phyloP scores from a whole-genome alignment of 768 basidiomycete species.

The Rhizopogon vinicolor region DNA sequence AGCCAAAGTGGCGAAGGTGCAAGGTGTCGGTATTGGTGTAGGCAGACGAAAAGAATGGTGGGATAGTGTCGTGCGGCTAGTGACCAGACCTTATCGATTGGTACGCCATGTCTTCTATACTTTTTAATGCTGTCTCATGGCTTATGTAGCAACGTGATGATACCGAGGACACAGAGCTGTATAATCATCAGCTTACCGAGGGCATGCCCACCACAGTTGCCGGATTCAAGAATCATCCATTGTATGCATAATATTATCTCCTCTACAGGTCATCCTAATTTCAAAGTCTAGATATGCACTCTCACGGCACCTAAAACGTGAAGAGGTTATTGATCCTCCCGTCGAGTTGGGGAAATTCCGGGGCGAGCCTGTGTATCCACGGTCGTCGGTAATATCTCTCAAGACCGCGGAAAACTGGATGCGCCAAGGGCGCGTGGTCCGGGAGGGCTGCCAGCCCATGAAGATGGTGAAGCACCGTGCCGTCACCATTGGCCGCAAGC shows the following conservation, averaged over 20 bases:
- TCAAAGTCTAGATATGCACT: slow-evolving; percentile 66
- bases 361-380: slow-evolving; percentile 88
- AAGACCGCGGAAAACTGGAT: slow-evolving; percentile 96
- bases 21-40: slow-evolving; percentile 55
- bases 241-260: slow-evolving; percentile 40
- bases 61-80: slow-evolving; percentile 56
- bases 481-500: slow-evolving; percentile 70
- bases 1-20: slow-evolving; percentile 76
- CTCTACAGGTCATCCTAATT: slow-evolving; percentile 3
- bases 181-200: slow-evolving; percentile 71
- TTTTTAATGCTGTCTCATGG: slow-evolving; percentile 7
- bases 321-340: slow-evolving; percentile 78
- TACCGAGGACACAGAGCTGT: slow-evolving; percentile 86
- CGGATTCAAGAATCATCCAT: slow-evolving; percentile 94
- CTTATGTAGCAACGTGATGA: slow-evolving; percentile 80
- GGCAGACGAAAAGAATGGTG: slow-evolving; percentile 81
- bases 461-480: slow-evolving; percentile 87
- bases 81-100: slow-evolving; percentile 77
- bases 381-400: slow-evolving; percentile 76
- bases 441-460: slow-evolving; percentile 74
- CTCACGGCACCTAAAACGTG: slow-evolving; percentile 80
- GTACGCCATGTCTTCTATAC: slow-evolving; percentile 40
- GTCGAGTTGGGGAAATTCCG: slow-evolving; percentile 88
- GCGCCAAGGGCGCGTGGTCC: slow-evolving; percentile 74
- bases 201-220: slow-evolving; percentile 89